phyloP scores from a whole-genome alignment of 2,329 filamentous ascomycete species.

The Botrytis elliptica region DNA sequence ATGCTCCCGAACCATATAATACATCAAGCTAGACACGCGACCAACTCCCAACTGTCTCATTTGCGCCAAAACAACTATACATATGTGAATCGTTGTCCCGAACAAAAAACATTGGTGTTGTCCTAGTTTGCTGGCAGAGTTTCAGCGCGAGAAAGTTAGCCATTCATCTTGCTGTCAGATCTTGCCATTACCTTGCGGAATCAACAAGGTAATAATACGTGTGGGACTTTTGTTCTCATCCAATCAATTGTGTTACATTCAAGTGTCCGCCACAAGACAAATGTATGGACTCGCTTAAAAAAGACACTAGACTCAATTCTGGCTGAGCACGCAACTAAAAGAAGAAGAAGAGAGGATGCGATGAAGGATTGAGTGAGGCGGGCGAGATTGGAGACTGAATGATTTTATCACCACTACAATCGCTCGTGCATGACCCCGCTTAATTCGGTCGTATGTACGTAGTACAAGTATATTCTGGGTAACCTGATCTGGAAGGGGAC shows the following conservation, averaged over 20 bases:
- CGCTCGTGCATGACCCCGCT: neutral
- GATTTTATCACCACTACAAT: neutral
- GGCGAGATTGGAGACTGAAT: too few relatives aligned
- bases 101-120: neutral
- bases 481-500: neutral
- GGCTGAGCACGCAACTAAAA: too few relatives aligned
- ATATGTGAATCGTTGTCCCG: accelerated
- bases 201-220: neutral
- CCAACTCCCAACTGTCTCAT: neutral
- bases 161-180: neutral
- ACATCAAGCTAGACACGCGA: neutral
- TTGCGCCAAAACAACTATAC: neutral
- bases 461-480: neutral
- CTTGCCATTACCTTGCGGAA: neutral
- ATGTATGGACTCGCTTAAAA: too few relatives aligned
- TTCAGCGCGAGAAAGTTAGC: neutral
- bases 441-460: neutral
- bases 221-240: neutral
- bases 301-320: too few relatives aligned
- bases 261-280: too few relatives aligned
- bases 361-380: too few relatives aligned
- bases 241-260: neutral
- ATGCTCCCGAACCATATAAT: too few relatives aligned
- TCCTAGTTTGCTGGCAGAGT: neutral
- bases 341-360: too few relatives aligned